Evolutionary conservation across 495 filamentous ascomycete genomes (phyloP).

Genomic region (Neurospora tetraspora): DNA sequence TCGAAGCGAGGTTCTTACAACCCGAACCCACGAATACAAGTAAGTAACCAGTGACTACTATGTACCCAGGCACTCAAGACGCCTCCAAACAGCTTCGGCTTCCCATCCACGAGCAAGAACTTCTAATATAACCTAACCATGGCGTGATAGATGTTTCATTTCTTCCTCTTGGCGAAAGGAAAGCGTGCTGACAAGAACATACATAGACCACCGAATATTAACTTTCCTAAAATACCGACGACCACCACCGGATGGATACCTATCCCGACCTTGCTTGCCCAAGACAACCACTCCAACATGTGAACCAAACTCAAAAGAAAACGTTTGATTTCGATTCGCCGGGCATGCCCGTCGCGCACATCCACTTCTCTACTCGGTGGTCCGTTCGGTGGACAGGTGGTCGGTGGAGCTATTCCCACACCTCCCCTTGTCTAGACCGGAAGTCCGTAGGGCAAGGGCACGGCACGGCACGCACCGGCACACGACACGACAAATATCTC

Average conservation of each 20-base stretch:
- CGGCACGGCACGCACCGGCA: background rate
- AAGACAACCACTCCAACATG: background rate
- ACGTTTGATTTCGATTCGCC: background rate
- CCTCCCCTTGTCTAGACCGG: background rate
- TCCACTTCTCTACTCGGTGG: background rate
- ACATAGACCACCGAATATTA: background rate
- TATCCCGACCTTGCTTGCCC: background rate
- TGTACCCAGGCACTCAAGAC: background rate
- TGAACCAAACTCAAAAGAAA: background rate
- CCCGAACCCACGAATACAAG: background rate
- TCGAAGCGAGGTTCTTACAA: background rate
- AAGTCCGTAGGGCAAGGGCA: background rate
- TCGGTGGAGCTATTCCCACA: background rate
- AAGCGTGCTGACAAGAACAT: background rate
- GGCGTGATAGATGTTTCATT: background rate
- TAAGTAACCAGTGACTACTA: background rate
- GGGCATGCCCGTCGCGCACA: background rate
- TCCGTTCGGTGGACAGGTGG: background rate
- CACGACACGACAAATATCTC: background rate
- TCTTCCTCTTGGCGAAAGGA: background rate
- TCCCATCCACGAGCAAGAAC: background rate
- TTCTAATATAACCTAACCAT: background rate
- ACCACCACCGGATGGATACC: background rate
- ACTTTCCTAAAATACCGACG: background rate
- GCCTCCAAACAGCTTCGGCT: background rate